Evolutionary conservation across 305 asterid genomes (phyloP).

Genomic region (Caryopteris hybrid): DNA sequence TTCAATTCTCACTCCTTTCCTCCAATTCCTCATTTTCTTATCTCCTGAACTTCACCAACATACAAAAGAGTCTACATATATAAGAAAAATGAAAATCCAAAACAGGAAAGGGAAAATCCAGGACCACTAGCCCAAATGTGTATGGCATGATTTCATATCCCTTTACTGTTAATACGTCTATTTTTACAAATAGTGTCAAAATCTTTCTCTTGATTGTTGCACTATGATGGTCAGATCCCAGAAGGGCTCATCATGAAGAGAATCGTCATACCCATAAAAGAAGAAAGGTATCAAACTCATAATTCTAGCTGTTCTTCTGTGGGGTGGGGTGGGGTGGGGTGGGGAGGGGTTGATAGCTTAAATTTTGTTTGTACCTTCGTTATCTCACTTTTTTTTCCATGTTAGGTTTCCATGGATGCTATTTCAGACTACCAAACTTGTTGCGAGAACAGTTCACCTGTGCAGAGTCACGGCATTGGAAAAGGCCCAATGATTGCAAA

Average conservation of each 20-base stretch:
- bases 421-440: conserved; percentile 35
- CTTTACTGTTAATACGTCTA: background rate
- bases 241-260: conserved; percentile 42
- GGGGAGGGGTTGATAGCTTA: background rate
- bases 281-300: conserved; percentile 54
- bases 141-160: background rate
- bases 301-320: background rate
- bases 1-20: background rate
- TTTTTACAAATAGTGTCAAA: background rate
- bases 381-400: conserved; percentile 13
- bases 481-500: conserved; percentile 65
- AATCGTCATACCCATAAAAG: conserved; percentile 39
- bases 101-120: background rate
- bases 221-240: conserved; percentile 46
- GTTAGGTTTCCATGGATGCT: conserved; percentile 45
- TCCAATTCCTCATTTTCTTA: background rate
- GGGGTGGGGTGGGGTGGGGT: background rate
- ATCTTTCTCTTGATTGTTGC: conserved; percentile 19
- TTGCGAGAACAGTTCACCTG: conserved; percentile 31
- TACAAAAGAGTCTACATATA: background rate
- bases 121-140: background rate
- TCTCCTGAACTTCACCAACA: background rate
- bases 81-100: background rate
- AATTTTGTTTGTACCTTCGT: conserved; percentile 1
- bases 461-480: conserved; percentile 52